phyloP scores from a whole-genome alignment of 768 basidiomycete species.

The Termitomyces sp. region DNA sequence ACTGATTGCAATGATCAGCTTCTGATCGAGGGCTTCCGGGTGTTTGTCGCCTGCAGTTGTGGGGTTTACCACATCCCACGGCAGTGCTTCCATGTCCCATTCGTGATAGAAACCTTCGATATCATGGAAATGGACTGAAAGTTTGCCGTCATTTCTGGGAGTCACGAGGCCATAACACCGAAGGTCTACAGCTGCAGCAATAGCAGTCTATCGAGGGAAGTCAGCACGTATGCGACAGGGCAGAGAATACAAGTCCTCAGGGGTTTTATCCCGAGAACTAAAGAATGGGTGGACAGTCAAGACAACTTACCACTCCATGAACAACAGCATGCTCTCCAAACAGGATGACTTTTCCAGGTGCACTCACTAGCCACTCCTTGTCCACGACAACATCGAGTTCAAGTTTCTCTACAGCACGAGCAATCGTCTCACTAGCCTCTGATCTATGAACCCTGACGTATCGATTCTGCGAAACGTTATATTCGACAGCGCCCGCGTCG shows the following conservation, averaged over 20 bases:
- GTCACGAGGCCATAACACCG: slow-evolving; percentile 87
- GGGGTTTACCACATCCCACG: slow-evolving; percentile 71
- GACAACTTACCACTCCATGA: slow-evolving; percentile 79
- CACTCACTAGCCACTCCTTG: slow-evolving; percentile 80
- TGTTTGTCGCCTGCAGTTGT: slow-evolving; percentile 45
- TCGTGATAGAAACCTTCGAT: slow-evolving; percentile 71
- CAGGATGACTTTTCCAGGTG: slow-evolving; percentile 96
- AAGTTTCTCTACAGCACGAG: slow-evolving; percentile 66
- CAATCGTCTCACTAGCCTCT: slow-evolving; percentile 34
- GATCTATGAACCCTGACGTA: slow-evolving; percentile 31
- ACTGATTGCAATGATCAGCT: slow-evolving; percentile 68
- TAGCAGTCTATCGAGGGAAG: slow-evolving; percentile 61
- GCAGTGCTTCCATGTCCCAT: slow-evolving; percentile 74
- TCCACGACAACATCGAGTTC: slow-evolving; percentile 31
- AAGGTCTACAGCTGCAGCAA: slow-evolving; percentile 92
- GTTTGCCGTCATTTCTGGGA: slow-evolving; percentile 64
- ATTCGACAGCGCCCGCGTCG: slow-evolving; percentile 82
- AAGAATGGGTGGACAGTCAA: not conserved
- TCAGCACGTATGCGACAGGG: slow-evolving; percentile 5
- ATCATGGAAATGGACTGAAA: slow-evolving; percentile 77
- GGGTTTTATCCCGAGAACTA: not conserved
- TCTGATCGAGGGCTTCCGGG: slow-evolving; percentile 65
- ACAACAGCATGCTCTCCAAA: slow-evolving; percentile 99
- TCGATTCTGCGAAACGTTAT: slow-evolving; percentile 47
- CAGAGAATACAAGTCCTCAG: slow-evolving; percentile 2